Evolutionary conservation across 768 basidiomycete genomes (phyloP), one percentile per base, ranked within the genome.

Genomic region (Panaeolus cyanescens): DNA sequence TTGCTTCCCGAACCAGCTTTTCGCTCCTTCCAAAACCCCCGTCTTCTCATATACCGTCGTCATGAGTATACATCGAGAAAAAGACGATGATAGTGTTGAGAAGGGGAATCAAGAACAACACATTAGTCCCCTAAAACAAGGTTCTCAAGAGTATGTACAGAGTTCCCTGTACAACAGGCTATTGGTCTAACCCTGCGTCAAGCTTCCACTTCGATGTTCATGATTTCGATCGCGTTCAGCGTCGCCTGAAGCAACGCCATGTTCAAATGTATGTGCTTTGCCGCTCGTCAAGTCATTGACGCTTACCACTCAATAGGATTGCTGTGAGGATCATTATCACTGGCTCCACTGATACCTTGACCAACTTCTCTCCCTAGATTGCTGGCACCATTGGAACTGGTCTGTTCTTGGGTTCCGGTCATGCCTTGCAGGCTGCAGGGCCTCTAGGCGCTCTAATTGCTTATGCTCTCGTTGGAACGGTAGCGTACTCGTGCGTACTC

Each of bases 321-420:
- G 88, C 88, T 62, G 88, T 89, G 64, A 72, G 84, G 61, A 4
- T 9, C 13, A 19, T 36, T 20, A 4, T 36, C 10, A 17, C 32
- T 39, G 25, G 19, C 4, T 54, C 7, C 12, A 10, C 5, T 33
- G 34, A 33, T 20, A 32, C 30, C 53, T 20, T 22, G 15, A 5
- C 56, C 37, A 36, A 59, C 3, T 40, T 40, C 55, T 34, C 15
- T 12, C 22, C 32, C 13, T 61, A 86, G 87, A 87, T 89, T 67
- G 88, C 89, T 59, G 89, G 89, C 53, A 91, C 90, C 33, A 84
- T 91, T 62, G 89, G 90, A 54, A 90, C 89, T 8, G 89, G 88
- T 66, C 76, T 91, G 34, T 90, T 90, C 78, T 79, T 91, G 45
- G 90, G 89, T 55, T 90, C 88, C 7, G 89, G 90, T 17, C 74